Percentiles rank a stretch among this genome's conserved stretches.
phyloP scores from a whole-genome alignment of 371 early-diverging fungal genomes.

The Dentiscutata heterogama region DNA sequence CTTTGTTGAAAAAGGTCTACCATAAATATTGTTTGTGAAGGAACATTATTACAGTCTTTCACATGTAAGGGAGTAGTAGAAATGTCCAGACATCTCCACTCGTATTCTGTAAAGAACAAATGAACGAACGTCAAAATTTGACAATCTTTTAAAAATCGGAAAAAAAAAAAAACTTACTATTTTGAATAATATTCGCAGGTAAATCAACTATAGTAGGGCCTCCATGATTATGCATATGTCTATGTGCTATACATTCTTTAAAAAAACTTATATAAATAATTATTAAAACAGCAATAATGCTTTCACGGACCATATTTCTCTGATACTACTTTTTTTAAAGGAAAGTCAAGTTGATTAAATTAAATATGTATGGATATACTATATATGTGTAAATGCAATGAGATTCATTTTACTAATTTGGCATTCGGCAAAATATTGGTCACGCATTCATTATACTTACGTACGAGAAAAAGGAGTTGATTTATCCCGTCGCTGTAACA shows the following conservation, averaged over 20 bases:
- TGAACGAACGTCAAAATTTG: background rate
- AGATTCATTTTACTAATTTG: too few species aligned
- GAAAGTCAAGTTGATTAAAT: too few species aligned
- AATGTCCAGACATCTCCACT: conserved; percentile 31
- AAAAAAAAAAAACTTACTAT: conserved; percentile 13
- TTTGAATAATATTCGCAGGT: conserved; percentile 1
- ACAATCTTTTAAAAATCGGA: background rate
- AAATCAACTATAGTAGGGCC: background rate
- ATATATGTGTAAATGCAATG: too few species aligned
- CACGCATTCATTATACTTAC: too few species aligned
- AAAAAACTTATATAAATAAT: background rate
- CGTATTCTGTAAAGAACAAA: conserved; percentile 25
- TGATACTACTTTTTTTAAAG: too few species aligned
- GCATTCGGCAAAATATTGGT: too few species aligned
- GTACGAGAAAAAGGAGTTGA: background rate
- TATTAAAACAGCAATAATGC: background rate
- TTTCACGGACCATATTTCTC: too few species aligned
- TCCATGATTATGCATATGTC: background rate
- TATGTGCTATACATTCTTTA: background rate
- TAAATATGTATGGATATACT: too few species aligned
- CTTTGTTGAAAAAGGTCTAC: conserved; percentile 33
- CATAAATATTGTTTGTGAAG: conserved; percentile 18
- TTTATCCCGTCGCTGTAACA: background rate
- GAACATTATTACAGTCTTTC: background rate
- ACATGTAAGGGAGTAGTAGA: conserved; percentile 18